Base-by-base conservation (phyloP, 2,329 filamentous ascomycete genomes). In the Diaporthe amygdali region DNA sequence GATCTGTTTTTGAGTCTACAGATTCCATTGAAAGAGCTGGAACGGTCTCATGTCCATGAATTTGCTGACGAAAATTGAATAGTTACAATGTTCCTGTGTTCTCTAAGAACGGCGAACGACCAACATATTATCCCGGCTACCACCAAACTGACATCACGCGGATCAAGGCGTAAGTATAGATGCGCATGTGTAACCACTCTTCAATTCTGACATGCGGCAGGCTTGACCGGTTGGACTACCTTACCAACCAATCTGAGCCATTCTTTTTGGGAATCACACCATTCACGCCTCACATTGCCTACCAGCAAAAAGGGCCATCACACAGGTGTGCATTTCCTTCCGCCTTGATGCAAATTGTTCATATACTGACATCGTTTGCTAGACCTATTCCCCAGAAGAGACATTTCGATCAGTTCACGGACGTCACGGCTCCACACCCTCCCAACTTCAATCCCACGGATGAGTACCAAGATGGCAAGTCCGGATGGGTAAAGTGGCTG, bases 91-190 rank as follows among this genome's bases (percentile, higher is more conserved):
- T 67, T 7, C 74, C 74, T 2, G 77, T 79, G 27, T 73, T 77
- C 39, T 78, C 76, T 2, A 64, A 71, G 41, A 78, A 79, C 51
- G 66, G 69, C 52, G 69, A 74, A 37, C 64, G 49, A 2, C 77
- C 76, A 4, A 41, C 71, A 1, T 74, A 71, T 34, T 79, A 79
- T 44, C 44, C 68, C 1, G 75, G 74, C 12, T 77, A 66, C 61
- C 76, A 78, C 49, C 75, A 74, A 49, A 76, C 74, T 10, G 76
- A 76, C 66, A 71, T 78, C 4, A 69, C 77, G 20, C 74, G 77
- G 2, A 74, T 74, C n/a, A 79, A 77, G 66, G 72, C 73, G 72
- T 76, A 66, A 63, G 72, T 70, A 25, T 8, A 1, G 9, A 14
- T n/a, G 2, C 27, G 5, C 3, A 10, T 5, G n/a, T 3, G 9